These are phyloP conservation scores for Centaurea solstitialis DNA, from an alignment of 129 eudicot genomes.

Conservation along the genomic window DNA sequence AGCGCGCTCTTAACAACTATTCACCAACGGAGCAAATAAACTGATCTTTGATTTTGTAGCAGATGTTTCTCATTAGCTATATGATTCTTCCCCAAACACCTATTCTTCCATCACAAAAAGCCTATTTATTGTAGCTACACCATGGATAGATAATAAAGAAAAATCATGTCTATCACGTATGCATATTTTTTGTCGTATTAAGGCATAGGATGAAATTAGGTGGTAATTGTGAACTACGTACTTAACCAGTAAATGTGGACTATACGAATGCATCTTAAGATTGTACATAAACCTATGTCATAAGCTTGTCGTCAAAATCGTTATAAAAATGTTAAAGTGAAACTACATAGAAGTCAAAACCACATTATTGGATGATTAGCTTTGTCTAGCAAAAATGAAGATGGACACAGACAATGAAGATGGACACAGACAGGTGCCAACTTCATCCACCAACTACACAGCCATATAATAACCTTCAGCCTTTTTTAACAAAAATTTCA, in stretches of 20 bases:
- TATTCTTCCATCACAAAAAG: neutral
- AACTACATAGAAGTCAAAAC: neutral
- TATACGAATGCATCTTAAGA: neutral
- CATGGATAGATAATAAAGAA: neutral
- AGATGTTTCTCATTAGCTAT: neutral
- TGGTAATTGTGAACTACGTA: neutral
- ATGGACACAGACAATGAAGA: neutral
- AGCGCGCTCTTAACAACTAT: no score
- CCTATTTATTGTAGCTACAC: neutral
- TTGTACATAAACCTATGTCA: neutral
- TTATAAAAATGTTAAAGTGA: neutral
- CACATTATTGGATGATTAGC: neutral
- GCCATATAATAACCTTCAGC: neutral
- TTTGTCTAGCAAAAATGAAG: neutral
- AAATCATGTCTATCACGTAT: neutral
- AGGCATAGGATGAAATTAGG: neutral
- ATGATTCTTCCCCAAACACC: neutral
- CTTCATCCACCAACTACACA: neutral
- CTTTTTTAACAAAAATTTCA: neutral
- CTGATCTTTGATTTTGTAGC: neutral
- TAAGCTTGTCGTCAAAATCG: neutral
- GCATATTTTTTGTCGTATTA: no score
- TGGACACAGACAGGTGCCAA: neutral
- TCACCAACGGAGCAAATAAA: no score
- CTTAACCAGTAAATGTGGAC: neutral